Percentiles rank a stretch among this genome's conserved stretches.
phyloP scores from a whole-genome alignment of 1,284 basidiomycete genomes.

The Singerocomus rubriflavus region DNA sequence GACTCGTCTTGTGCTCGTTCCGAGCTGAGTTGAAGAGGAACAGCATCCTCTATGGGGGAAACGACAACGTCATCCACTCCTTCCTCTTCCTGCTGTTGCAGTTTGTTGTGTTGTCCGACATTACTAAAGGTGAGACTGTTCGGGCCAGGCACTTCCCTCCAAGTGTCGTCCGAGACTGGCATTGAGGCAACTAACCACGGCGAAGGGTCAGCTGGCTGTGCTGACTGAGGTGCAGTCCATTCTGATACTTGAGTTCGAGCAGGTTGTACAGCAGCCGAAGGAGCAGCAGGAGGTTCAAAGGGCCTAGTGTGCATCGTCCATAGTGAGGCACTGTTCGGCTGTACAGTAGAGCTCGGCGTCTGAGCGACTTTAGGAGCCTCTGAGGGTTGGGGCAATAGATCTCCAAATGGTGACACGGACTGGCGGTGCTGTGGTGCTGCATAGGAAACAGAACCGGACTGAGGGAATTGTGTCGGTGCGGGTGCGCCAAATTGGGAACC shows the following conservation, averaged over 20 bases:
- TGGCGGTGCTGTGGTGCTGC: constrained; percentile 22
- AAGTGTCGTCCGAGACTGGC: constrained; percentile 42
- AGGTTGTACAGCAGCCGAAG: constrained; percentile 23
- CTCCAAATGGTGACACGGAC: constrained; percentile 24
- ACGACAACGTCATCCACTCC: constrained; percentile 7
- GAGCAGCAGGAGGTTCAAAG: constrained; percentile 26
- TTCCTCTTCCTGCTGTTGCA: constrained; percentile 30
- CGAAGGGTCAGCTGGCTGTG: constrained; percentile 38
- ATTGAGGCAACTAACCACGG: constrained; percentile 53
- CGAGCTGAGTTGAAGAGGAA: constrained; percentile 3
- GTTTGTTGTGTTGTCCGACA: constrained; percentile 56
- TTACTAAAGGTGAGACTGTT: constrained; percentile 55
- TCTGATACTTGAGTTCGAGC: constrained; percentile 21
- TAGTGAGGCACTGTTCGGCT: constrained; percentile 22
- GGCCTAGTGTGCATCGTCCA: constrained; percentile 22
- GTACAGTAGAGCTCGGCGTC: constrained; percentile 24
- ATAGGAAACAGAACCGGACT: constrained; percentile 30
- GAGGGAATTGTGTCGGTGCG: constrained; percentile 20
- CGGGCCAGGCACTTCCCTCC: constrained; percentile 43
- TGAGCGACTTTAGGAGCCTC: constrained; percentile 22
- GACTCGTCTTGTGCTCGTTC: constrained; percentile 17
- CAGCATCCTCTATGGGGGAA: constrained; percentile 11
- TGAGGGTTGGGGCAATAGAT: constrained; percentile 18
- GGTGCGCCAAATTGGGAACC: constrained; percentile 21
- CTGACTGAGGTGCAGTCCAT: constrained; percentile 34